Base-by-base conservation (phyloP, 148 eudicot genomes). In the Agrostemma githago region DNA sequence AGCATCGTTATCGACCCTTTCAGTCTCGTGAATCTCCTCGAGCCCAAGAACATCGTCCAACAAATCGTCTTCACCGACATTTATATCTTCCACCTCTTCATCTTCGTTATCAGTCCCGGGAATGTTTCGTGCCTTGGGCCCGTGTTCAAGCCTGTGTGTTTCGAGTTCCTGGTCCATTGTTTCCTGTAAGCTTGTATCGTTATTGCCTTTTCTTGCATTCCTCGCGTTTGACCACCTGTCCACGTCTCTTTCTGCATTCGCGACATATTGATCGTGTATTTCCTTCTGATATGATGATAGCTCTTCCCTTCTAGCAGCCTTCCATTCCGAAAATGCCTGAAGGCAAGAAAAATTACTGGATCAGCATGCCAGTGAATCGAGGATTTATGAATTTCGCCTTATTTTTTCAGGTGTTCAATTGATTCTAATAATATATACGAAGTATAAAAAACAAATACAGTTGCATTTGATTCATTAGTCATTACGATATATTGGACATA, bases 161-260 rank as follows among this genome's bases (percentile, higher is more conserved):
- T 94, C 98, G 66, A 94, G 84, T 79, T 94, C 98, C 78, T 89
- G 83, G 90, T 94, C 97, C 98, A 90, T 94, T 51, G 97, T 94
- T 80, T 94, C 98, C 80, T 95, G 98, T 66, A 92, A 86, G 80
- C 89, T 88, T 58, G 87, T 80, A 68, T 89, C 86, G 19, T 80
- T 83, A 80, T 88, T 90, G 37, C 83, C 79, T 75, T 85, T 86
- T 74, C 89, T 86, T 53, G 85, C 90, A 82, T 86, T 87, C 81
- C 89, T 86, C 42, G 85, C 91, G 79, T 88, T 86, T 79, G 85
- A 88, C 98, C 90, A 81, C 84, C 91, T 87, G 62, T 91, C 98
- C 34, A 88, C 82, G 71, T 91, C 93, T 76, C 79, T 87, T 44
- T 89, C 93, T 8, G 83, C 93, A 58, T 90, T 90, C 57, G 92